A percentile compares a stretch with the other conserved stretches of the same genome.
phyloP scores from a whole-genome alignment of 179 eudicot species.

The Vitellaria paradoxa region DNA sequence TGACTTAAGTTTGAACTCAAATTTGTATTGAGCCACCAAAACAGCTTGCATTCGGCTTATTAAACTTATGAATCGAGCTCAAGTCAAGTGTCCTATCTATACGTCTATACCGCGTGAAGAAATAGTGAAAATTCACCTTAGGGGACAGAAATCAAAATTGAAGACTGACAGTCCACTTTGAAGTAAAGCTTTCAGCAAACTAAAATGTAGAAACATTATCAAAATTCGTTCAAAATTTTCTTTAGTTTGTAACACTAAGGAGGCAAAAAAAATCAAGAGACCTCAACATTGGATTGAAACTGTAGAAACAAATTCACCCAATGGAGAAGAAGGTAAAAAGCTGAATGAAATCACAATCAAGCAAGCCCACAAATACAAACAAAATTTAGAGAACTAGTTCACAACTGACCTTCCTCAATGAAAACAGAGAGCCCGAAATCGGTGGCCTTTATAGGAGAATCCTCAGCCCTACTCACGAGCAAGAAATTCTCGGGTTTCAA shows the following conservation, averaged over 20 bases:
- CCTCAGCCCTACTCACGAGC: constrained; percentile 36
- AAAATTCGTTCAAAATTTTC: neutral
- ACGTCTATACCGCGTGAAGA: neutral
- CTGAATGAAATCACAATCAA: neutral
- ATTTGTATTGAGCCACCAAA: too few relatives aligned
- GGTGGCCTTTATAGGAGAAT: constrained; percentile 58
- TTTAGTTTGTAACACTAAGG: too few relatives aligned
- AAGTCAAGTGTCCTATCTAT: too few relatives aligned
- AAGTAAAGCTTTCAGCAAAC: neutral
- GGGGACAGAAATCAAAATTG: neutral
- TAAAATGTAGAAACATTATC: neutral
- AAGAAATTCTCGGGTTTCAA: constrained; percentile 88
- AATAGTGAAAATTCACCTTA: neutral
- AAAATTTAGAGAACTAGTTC: neutral
- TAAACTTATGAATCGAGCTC: too few relatives aligned
- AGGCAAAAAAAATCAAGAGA: too few relatives aligned
- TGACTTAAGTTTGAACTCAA: too few relatives aligned
- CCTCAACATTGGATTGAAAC: neutral
- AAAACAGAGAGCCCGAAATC: constrained; percentile 83
- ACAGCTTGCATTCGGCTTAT: too few relatives aligned
- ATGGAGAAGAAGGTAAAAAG: neutral
- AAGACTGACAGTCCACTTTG: neutral
- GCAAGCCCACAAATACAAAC: neutral
- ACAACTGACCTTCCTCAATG: constrained; percentile 65
- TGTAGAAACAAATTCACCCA: neutral